Evolutionary conservation across 257 asterid genomes (phyloP).

Genomic region (Solanum arcanum): DNA sequence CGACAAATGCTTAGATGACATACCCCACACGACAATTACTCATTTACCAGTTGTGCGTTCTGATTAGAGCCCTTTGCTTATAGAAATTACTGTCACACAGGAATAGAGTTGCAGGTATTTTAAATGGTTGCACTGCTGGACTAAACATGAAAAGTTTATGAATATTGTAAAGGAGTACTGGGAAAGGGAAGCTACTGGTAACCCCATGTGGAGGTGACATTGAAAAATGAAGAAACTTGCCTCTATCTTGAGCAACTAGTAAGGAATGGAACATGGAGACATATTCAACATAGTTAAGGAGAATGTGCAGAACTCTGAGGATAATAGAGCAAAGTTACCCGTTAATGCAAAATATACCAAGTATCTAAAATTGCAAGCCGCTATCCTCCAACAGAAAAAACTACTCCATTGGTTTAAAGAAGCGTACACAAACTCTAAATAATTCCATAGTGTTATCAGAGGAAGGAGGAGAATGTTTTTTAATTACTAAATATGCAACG

Average conservation of each 20-base stretch:
- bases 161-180: too few species aligned
- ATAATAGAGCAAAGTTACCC: background rate
- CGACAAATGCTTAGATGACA: background rate
- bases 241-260: background rate
- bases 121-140: background rate
- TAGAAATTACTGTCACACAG: too few species aligned
- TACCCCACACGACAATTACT: background rate
- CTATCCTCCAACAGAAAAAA: too few species aligned
- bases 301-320: background rate
- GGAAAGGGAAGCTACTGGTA: background rate
- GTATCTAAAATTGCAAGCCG: too few species aligned
- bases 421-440: too few species aligned
- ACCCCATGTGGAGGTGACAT: background rate
- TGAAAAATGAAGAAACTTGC: background rate
- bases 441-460: too few species aligned
- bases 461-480: too few species aligned
- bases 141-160: too few species aligned
- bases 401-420: too few species aligned
- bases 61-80: background rate
- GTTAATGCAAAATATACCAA: too few species aligned
- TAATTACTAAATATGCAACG: too few species aligned
- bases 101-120: background rate
- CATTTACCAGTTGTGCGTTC: background rate
- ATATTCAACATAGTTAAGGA: too few species aligned
- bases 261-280: background rate